Base-by-base conservation (phyloP, 305 asterid genomes). In the Fraxinus latifolia region DNA sequence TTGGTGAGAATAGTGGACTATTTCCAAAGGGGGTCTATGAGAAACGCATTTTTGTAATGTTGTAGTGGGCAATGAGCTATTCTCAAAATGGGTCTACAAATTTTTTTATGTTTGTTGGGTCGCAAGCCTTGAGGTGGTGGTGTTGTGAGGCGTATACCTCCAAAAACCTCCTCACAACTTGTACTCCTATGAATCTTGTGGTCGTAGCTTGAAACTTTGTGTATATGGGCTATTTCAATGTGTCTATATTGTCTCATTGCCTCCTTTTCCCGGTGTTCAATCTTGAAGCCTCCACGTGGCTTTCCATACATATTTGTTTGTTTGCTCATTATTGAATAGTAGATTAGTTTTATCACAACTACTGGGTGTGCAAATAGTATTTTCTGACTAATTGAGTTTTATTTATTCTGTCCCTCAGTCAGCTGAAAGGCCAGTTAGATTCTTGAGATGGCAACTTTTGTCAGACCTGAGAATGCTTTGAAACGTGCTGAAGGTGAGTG, bases 391-490 rank as follows among this genome's bases (percentile, higher is more conserved):
- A 70, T 70, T 70, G 23, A 32, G 36, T 44, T 15, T 33, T 0
- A 44, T 62, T 5, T 29, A 29, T 84, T n/a, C 77, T 76, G 31
- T 74, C 3, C 29, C 4, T 79, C 17, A 5, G 78, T 29, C 85
- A 86, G 89, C 79, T 82, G 75, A 4, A 68, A 68, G 65, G 68
- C 74, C n/a, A 23, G 7, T 79, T 71, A 68, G 88, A 67, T 44
- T 77, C 39, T 76, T 12, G 4, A 83, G 50, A 95, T 94, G 99
- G 91, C 99, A 39, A 94, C 90, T 68, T 96, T 94, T 87, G 95
- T 94, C 19, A 91, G 94, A 85, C 99, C 99, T 0, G 99, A 96
- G 93, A 94, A 96, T 89, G 97, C 99, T 23, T 88, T 94, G 87
- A 96, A 96, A 93, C 93, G 98, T 15, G 96, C 99, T 33, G 99